Evolutionary conservation across 1,284 basidiomycete species (phyloP), one percentile per base, ranked within the genome.

Genomic region (Limonomyces culmigenus): DNA sequence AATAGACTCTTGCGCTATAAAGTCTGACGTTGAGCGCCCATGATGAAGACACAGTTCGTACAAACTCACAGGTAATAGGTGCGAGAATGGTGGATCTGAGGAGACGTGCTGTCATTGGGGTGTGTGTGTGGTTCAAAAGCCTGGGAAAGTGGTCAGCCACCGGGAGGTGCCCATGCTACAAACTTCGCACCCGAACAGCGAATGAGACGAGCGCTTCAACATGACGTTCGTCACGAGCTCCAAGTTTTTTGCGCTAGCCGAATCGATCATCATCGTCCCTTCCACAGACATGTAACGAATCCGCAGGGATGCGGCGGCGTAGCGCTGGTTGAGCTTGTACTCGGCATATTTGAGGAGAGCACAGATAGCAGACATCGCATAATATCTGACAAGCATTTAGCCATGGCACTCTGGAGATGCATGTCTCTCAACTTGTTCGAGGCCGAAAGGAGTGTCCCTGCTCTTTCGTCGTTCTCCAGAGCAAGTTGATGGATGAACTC

Each of bases 241-340:
- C 2, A 97, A 65, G 50, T 91, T 88, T 33, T 68, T 70, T 1
- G 76, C 84, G 0, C 81, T 87, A 39, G 91, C 88, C 0, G 74
- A 67, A 50, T 95, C 91, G 45, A 97, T 84, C 65, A 93, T 70
- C 78, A 95, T 85, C 0, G 86, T 91, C 0, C 88, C 88, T 53
- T 74, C 81, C 0, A 85, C 74, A 2, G 84, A 71, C 0, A 71
- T 63, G 50, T 83, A 93, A 11, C 67, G 63, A 41, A 96, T 88
- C 19, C 73, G 68, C n/a, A 96, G 58, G 6, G 83, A 87, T 8
- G 60, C 61, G 0, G 70, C 58, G 1, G 76, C 64, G 50, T 86
- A 93, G 11, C 70, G 66, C 0, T 69, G 68, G 41, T 80, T 80
- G 35, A 79, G 54, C 29, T 67, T 67, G 2, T 54, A 52, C 48